These are phyloP conservation scores for Taiozyma sp. DNA, from an alignment of 1,139 yeast species.

Conservation along the genomic window DNA sequence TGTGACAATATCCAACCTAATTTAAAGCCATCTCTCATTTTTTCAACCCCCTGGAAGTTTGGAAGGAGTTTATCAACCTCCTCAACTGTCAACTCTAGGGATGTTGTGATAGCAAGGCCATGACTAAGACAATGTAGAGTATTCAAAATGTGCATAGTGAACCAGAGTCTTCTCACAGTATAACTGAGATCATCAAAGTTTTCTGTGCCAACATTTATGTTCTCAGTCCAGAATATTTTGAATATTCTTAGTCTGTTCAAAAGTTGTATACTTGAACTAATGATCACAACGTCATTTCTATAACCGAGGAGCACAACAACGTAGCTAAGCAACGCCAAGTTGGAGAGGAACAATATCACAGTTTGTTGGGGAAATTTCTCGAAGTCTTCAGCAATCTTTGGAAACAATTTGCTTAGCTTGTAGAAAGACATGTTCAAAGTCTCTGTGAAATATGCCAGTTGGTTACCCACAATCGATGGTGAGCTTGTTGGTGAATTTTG, in stretches of 20 bases:
- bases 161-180: slow-evolving; percentile 45
- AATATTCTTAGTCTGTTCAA: slow-evolving; percentile 54
- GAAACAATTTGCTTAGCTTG: slow-evolving; percentile 11
- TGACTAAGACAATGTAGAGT: slow-evolving; percentile 48
- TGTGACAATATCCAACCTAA: slow-evolving; percentile 20
- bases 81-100: slow-evolving; percentile 18
- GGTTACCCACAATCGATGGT: slow-evolving; percentile 2
- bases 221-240: slow-evolving; percentile 28
- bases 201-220: slow-evolving; percentile 4
- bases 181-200: slow-evolving; percentile 36
- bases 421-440: slow-evolving; percentile 9
- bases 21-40: slow-evolving; percentile 20
- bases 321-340: slow-evolving; percentile 50
- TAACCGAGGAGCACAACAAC: slow-evolving; percentile 37
- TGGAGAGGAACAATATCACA: slow-evolving; percentile 36
- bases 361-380: slow-evolving; percentile 28
- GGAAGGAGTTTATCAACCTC: slow-evolving; percentile 22
- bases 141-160: slow-evolving; percentile 46
- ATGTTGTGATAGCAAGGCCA: slow-evolving; percentile 45
- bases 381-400: slow-evolving; percentile 8
- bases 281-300: slow-evolving; percentile 14
- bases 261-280: slow-evolving; percentile 36
- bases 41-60: slow-evolving; percentile 15
- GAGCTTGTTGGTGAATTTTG: slow-evolving; percentile 13
- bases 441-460: slow-evolving; percentile 5